These are phyloP conservation scores for Breviolum minutum DNA, from an alignment of 73 alveolate species.

Conservation along the genomic window DNA sequence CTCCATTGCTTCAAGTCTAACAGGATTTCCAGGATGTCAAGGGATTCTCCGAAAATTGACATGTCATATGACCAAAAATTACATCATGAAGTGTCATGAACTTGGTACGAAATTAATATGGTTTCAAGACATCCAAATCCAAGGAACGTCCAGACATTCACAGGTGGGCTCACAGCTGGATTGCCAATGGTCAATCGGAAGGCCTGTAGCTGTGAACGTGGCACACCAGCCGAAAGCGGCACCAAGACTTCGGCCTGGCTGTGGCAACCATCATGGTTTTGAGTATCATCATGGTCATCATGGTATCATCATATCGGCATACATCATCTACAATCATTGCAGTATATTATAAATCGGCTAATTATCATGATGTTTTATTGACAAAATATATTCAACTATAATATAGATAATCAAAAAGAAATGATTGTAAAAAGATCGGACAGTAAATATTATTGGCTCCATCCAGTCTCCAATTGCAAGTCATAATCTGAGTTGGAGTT, in stretches of 20 bases:
- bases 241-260: constrained; percentile 28
- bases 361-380: too few species aligned
- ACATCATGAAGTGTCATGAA: too few species aligned
- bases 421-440: not conserved
- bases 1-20: too few species aligned
- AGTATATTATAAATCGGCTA: not conserved
- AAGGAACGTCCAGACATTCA: constrained; percentile 35
- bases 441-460: not conserved
- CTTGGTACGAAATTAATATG: too few species aligned
- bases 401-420: too few species aligned
- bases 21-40: not conserved
- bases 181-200: constrained; percentile 38
- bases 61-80: too few species aligned
- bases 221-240: constrained; percentile 9
- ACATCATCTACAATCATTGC: too few species aligned
- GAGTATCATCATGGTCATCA: not conserved
- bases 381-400: not conserved
- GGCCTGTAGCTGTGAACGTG: constrained; percentile 20
- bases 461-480: not conserved
- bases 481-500: not conserved
- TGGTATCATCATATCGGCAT: too few species aligned
- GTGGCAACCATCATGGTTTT: not conserved
- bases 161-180: constrained; percentile 33
- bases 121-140: too few species aligned
- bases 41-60: not conserved